Evolutionary conservation across 2,329 filamentous ascomycete species (phyloP), one percentile per base, ranked within the genome.

Genomic region (Ascomycota sp.): DNA sequence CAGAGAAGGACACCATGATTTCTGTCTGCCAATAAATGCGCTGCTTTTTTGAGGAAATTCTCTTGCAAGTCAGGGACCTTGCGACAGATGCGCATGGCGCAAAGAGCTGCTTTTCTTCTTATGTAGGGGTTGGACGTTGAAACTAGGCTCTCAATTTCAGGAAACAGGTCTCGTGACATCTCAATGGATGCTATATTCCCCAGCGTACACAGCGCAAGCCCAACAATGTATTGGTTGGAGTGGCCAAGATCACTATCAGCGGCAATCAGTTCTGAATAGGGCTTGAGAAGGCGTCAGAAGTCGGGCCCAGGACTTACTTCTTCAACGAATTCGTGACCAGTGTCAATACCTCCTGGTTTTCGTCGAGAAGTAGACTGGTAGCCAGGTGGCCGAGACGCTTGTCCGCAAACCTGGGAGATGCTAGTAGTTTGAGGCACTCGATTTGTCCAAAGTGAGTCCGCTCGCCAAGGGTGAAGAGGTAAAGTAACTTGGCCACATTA

Each of bases 371-470:
- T 51, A 98, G 59, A 72, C 93, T 98, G 12, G 89, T 98, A 21
- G 89, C 89, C 43, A 98, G 62, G 51, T 98, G 92, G 29, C 89
- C 89, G 45, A 98, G 60, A 32, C 89, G 76, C 62, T 98, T 98
- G 64, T 98, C 89, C 44, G 89, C 89, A 51, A 98, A 98, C 38
- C 86, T 81, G 42, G 91, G 84, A 29, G 89, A 98, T 37, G 89
- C 89, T 37, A 98, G 70, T 33, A 98, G 71, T 59, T 98, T 98
- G 49, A 98, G 68, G 56, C 89, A 98, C 71, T 98, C 89, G 52
- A 98, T 98, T 64, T 98, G 89, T 34, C 89, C 89, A 53, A 98
- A 98, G 58, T 98, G 89, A 37, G 89, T 98, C 48, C 89, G 72
- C 59, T 98, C 89, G 42, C 89, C 89, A 30, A 98, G 68, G 1